Percentiles rank a stretch among this genome's conserved stretches.
These are phyloP conservation scores for Cryptococcus hybrid DNA, from an alignment of 1,284 basidiomycete species.

Conservation along the genomic window DNA sequence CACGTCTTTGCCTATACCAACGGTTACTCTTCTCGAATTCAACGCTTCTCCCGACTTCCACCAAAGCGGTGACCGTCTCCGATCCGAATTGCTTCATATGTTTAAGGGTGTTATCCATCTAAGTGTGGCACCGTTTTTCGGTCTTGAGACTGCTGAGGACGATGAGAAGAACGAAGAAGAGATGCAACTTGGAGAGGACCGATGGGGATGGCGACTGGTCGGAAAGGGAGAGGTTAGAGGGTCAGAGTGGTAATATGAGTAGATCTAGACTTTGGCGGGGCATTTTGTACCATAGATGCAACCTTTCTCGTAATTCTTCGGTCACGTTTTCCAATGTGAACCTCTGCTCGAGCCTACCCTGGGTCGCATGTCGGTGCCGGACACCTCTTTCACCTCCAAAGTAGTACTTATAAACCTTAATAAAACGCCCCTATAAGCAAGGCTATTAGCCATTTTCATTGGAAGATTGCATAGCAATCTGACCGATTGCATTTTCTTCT, in stretches of 20 bases:
- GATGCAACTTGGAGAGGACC: constrained; percentile 37
- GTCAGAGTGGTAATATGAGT: constrained; percentile 1
- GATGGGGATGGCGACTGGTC: constrained; percentile 42
- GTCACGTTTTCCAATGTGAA: too few relatives aligned
- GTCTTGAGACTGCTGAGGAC: constrained; percentile 13
- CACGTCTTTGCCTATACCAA: constrained; percentile 49
- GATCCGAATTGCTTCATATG: constrained; percentile 71
- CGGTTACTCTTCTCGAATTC: constrained; percentile 80
- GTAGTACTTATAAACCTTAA: too few relatives aligned
- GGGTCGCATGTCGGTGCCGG: too few relatives aligned
- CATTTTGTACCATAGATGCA: too few relatives aligned
- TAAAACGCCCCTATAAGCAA: too few relatives aligned
- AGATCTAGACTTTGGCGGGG: too few relatives aligned
- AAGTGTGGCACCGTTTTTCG: constrained; percentile 65
- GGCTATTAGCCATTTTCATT: too few relatives aligned
- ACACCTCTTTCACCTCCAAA: too few relatives aligned
- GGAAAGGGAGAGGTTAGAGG: constrained; percentile 44
- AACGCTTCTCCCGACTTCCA: constrained; percentile 97
- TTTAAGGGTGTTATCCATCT: constrained; percentile 69
- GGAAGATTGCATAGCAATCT: too few relatives aligned
- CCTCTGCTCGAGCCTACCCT: too few relatives aligned
- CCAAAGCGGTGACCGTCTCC: constrained; percentile 78
- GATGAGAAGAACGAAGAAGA: constrained; percentile 12
- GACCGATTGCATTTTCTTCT: too few relatives aligned
- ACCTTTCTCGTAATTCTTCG: too few relatives aligned